phyloP scores from a whole-genome alignment of 768 basidiomycete genomes.

The Lentinula raphanica region DNA sequence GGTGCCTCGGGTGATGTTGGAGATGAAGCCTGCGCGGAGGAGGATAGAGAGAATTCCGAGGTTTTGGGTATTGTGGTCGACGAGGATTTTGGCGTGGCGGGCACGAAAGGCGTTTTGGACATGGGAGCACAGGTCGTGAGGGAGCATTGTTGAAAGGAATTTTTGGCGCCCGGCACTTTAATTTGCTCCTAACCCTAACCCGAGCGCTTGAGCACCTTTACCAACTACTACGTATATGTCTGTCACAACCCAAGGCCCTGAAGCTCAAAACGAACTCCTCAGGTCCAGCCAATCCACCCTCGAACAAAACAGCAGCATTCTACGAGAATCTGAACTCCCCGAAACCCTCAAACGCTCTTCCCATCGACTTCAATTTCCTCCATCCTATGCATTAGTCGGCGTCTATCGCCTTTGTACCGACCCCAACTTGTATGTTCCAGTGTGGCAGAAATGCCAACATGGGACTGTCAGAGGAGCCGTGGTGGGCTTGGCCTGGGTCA shows the following conservation, averaged over 20 bases:
- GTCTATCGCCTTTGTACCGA: conserved; percentile 80
- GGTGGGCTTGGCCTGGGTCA: conserved; percentile 69
- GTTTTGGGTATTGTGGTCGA: conserved; percentile 84
- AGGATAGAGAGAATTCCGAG: conserved; percentile 91
- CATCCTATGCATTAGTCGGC: conserved; percentile 81
- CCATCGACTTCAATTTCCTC: conserved; percentile 66
- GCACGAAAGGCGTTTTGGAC: conserved; percentile 90
- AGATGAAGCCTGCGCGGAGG: conserved; percentile 84
- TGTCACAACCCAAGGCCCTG: conserved; percentile 4
- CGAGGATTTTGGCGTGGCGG: conserved; percentile 69
- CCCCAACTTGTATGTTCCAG: conserved; percentile 58
- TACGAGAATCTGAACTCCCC: conserved; percentile 32
- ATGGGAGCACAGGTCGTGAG: conserved; percentile 85
- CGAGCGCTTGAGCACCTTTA: not conserved
- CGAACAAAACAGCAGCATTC: not conserved
- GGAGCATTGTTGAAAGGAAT: conserved; percentile 32
- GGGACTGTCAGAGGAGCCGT: conserved; percentile 64
- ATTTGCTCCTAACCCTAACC: not conserved
- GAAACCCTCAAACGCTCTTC: conserved; percentile 45
- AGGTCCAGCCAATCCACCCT: not conserved
- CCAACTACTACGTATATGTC: too few species aligned
- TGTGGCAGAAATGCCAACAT: conserved; percentile 83
- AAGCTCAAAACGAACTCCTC: conserved; percentile 11
- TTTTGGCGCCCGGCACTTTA: not conserved
- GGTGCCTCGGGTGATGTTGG: conserved; percentile 77